Conservation (phyloP, 225 moss, liverwort and hornwort genomes). For the Anthoceros angustus region DNA sequence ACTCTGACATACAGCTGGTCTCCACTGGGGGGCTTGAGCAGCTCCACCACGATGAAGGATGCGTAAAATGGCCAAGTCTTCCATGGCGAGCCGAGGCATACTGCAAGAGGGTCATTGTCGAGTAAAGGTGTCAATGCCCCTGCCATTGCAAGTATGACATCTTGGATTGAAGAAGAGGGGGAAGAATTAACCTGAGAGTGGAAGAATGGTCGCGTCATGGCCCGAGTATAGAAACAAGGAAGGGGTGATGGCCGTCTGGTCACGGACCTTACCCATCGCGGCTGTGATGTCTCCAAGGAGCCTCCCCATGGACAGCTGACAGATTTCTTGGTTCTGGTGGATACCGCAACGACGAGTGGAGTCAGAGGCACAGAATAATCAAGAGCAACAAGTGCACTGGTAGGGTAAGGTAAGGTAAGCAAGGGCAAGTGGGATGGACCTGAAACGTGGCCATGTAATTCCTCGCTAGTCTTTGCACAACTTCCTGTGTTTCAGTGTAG, state of each 20-base stretch:
- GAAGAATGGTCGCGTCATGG: not conserved
- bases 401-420: no score
- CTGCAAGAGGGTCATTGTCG: not conserved
- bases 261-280: not conserved
- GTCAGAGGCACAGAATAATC: no score
- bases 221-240: constrained; percentile 1
- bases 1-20: not conserved
- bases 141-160: not conserved
- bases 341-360: not conserved
- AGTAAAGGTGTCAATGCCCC: not conserved
- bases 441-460: not conserved
- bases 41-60: constrained; percentile 6
- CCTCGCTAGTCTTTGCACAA: not conserved
- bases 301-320: not conserved
- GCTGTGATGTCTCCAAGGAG: not conserved
- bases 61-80: constrained; percentile 5
- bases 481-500: not conserved
- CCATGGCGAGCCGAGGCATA: constrained; percentile 2
- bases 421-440: not conserved
- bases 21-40: not conserved
- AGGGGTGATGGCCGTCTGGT: not conserved
- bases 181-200: not conserved
- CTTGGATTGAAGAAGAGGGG: not conserved
- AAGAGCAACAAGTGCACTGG: no score
- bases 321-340: not conserved